Base-by-base conservation (phyloP, 345 rosid species). In the Lumnitzera littorea region DNA sequence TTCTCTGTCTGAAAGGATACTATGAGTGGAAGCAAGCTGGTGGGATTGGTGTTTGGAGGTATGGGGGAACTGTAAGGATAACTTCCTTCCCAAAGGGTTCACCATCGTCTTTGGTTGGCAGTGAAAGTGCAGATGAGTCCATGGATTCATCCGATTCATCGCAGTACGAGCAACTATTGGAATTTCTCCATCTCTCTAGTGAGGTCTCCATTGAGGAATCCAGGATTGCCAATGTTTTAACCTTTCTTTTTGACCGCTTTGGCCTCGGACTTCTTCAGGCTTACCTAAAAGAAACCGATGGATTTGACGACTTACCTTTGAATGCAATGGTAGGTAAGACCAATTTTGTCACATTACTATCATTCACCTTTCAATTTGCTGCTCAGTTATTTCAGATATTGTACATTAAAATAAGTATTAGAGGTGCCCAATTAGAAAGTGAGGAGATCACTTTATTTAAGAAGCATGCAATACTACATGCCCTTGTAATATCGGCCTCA, bases 311-410 rank as follows among this genome's bases (percentile, higher is more conserved):
- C 50, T 55, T 84, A 48, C 91, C 97, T 80, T 75, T 89, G 80
- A 94, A 90, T 94, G 84, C 88, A 81, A 84, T 75, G 97, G 99
- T 94, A 81, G 87, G 95, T 87, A 82, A 80, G 89, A 72, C 50
- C 62, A 58, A 46, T 68, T 68, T 56, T 59, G 13, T 54, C 59
- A 48, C 47, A 55, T 20, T 13, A 7, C 24, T 49, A 55, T 15
- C 25, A 47, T 46, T 55, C 55, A 1, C 16, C 60, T 61, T 61
- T 36, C 43, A 4, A 36, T 4, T 36, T 36, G 43, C 43, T 36
- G 43, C 43, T 4, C 11, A 36, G 43, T 36, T 16, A 52, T 52
- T 16, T 11, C 12, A 52, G 13, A 52, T 12, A 25, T 3, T 25
- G 4, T 52, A 11, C 25, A 52, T 25, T 13, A 16, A 12, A 2